Evolutionary conservation across 805 yeast species (phyloP).

Genomic region (Wickerhamomyces bovis): DNA sequence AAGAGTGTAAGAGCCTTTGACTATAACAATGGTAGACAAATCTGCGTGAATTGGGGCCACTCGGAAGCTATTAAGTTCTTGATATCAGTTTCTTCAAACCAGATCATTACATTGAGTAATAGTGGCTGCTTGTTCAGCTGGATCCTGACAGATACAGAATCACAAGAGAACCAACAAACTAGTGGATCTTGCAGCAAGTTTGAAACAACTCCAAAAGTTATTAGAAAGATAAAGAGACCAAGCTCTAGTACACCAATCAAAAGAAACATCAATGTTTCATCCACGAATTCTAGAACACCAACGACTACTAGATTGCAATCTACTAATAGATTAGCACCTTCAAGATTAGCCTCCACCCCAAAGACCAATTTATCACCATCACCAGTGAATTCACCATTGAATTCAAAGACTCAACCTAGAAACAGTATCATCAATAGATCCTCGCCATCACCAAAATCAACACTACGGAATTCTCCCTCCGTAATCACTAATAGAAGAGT

Average conservation of each 20-base stretch:
- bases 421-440: not conserved
- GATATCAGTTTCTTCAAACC: slow-evolving; percentile 17
- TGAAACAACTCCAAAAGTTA: slow-evolving; percentile 21
- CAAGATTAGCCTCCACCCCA: slow-evolving; percentile 10
- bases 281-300: slow-evolving; percentile 10
- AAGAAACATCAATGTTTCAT: slow-evolving; percentile 6
- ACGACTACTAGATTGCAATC: slow-evolving; percentile 12
- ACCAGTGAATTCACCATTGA: slow-evolving; percentile 5
- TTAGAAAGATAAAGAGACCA: slow-evolving; percentile 20
- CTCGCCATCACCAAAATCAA: slow-evolving; percentile 7
- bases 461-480: not conserved
- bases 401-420: slow-evolving; percentile 1
- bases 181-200: slow-evolving; percentile 5
- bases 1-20: slow-evolving; percentile 49
- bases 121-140: slow-evolving; percentile 54
- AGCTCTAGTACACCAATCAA: slow-evolving; percentile 11
- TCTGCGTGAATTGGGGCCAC: slow-evolving; percentile 56
- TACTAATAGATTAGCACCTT: slow-evolving; percentile 20
- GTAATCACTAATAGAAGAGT: not conserved
- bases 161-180: slow-evolving; percentile 4
- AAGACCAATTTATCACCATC: slow-evolving; percentile 20
- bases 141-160: slow-evolving; percentile 19
- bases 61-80: slow-evolving; percentile 46
- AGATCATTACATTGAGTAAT: slow-evolving; percentile 38
- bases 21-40: slow-evolving; percentile 37